Evolutionary conservation across 1,139 yeast genomes (phyloP).

Genomic region (Entelexis sorbosivorans): DNA sequence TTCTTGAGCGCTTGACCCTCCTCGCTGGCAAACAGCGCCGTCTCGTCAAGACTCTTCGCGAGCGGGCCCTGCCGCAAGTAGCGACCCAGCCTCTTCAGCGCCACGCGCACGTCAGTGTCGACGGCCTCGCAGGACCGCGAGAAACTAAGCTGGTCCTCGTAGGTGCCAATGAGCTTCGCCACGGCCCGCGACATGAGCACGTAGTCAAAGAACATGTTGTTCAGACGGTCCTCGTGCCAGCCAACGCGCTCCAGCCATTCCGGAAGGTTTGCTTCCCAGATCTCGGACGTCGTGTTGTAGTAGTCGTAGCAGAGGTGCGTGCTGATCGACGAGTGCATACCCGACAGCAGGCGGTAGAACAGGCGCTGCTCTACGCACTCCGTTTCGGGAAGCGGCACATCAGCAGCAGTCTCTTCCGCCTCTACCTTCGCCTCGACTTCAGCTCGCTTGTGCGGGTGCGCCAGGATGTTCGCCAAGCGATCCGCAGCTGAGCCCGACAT

Average conservation of each 20-base stretch:
- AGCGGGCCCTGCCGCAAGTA: slow-evolving; percentile 15
- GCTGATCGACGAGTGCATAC: slow-evolving; percentile 92
- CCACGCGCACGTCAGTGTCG: slow-evolving; percentile 40
- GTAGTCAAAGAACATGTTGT: slow-evolving; percentile 85
- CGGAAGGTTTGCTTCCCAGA: slow-evolving; percentile 72
- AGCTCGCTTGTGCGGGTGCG: slow-evolving; percentile 8
- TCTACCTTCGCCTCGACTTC: background rate
- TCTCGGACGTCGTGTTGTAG: slow-evolving; percentile 58
- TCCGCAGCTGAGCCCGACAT: background rate
- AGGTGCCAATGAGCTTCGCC: slow-evolving; percentile 44
- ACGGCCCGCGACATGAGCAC: slow-evolving; percentile 77
- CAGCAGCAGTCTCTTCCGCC: background rate
- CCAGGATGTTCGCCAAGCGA: slow-evolving; percentile 14
- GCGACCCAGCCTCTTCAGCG: slow-evolving; percentile 29
- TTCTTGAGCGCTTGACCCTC: slow-evolving; percentile 47
- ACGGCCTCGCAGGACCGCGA: slow-evolving; percentile 39
- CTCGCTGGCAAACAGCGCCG: slow-evolving; percentile 38
- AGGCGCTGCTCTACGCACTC: slow-evolving; percentile 74
- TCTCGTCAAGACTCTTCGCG: slow-evolving; percentile 42
- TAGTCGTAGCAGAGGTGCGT: slow-evolving; percentile 86
- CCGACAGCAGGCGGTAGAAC: slow-evolving; percentile 77
- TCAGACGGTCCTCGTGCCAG: slow-evolving; percentile 71
- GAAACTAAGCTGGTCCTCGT: slow-evolving; percentile 40
- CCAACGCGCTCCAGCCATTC: slow-evolving; percentile 89
- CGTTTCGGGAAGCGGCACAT: background rate